Conservation (phyloP, 2,329 filamentous ascomycete species). For the Colletotrichum chrysophilum region DNA sequence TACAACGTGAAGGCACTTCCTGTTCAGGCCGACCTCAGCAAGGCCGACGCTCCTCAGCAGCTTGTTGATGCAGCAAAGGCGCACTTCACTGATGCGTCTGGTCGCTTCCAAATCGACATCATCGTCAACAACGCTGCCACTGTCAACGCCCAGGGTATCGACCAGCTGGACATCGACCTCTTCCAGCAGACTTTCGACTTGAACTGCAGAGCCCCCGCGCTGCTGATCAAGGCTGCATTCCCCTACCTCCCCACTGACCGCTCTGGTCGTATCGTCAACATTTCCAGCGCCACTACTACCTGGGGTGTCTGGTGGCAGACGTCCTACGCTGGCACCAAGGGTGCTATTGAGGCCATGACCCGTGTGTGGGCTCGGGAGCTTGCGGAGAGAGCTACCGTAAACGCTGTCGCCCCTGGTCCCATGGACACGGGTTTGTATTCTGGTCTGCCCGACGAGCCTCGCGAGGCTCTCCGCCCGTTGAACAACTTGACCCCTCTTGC, state of each 20-base stretch:
- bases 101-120: constrained; percentile 74
- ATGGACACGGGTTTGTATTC: constrained; percentile 45
- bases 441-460: constrained; percentile 54
- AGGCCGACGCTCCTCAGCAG: constrained; percentile 61
- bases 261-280: constrained; percentile 59
- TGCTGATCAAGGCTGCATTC: constrained; percentile 75
- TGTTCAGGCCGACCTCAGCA: constrained; percentile 75
- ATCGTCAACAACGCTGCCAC: constrained; percentile 87
- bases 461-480: constrained; percentile 43
- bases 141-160: constrained; percentile 64
- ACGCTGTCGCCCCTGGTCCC: constrained; percentile 62
- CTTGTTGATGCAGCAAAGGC: constrained; percentile 64
- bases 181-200: constrained; percentile 77
- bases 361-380: constrained; percentile 64
- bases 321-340: constrained; percentile 60
- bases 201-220: constrained; percentile 82
- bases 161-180: constrained; percentile 50
- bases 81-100: constrained; percentile 57
- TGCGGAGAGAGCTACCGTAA: constrained; percentile 56
- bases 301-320: constrained; percentile 28
- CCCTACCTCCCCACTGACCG: constrained; percentile 74
- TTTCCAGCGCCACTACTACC: constrained; percentile 47
- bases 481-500: constrained; percentile 54
- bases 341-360: constrained; percentile 63
- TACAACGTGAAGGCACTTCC: constrained; percentile 64